Base-by-base conservation (phyloP, 257 asterid species). In the Coffea canephora region DNA sequence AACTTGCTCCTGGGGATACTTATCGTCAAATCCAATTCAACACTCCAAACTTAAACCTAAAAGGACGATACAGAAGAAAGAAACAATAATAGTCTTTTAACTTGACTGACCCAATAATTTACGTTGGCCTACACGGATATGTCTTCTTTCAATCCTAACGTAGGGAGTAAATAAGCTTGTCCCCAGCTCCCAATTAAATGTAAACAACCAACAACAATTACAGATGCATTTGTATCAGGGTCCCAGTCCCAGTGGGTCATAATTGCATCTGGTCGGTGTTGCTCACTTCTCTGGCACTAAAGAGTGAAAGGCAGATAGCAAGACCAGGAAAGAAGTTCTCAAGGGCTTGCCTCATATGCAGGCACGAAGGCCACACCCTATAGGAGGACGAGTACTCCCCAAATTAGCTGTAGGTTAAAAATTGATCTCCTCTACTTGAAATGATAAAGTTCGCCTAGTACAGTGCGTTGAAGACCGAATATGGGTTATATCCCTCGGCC, bases 181-280 rank as follows among this genome's bases (percentile, higher is more conserved):
- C 46, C 64, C 62, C 75, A 27, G 62, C 46, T 25, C 21, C 25
- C 23, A 67, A 65, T 52, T 59, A 31, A 80, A 74, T 75, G 84
- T 52, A 62, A 81, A 62, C 84, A 74, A 81, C 81, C 74, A 71
- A 71, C 84, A 81, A 46, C 5, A 61, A 54, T 45, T 70, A 74
- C 69, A 61, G 55, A 76, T 71, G 46, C 66, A 12, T 31, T 31
- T 21, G 31, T 69, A 78, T 27, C 6, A 81, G n/a, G 84, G 84
- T 57, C 81, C 84, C 66, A 49, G 77, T 16, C 25, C 19, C 25
- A 49, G 50, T 27, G 74, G 31, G 36, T 61, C 74, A 62, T 76
- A 27, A 76, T 69, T 64, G 77, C 12, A 46, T 36, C 19, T 48
- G 69, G 45, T 31, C 41, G 4, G 76, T 8, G 39, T 15, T 79